Evolutionary conservation across 108 stramenopile genomes (phyloP), one percentile per base, ranked within the genome.

Genomic region (Aurantiochytrium sp.): DNA sequence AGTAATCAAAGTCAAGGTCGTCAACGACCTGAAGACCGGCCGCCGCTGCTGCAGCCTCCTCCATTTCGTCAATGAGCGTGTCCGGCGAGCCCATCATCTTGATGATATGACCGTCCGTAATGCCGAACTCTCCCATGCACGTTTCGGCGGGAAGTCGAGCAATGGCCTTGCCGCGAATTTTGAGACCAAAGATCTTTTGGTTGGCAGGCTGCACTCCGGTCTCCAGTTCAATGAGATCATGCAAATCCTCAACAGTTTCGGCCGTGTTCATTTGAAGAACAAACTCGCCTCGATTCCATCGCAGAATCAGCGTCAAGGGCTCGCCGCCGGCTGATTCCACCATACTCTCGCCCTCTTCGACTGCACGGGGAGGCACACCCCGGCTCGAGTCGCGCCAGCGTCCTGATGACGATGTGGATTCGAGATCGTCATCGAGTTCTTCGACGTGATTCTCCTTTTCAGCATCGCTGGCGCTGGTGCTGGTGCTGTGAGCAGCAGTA

Each of bases 1-100:
- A 96, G 88, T 96, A 96, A 89, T 96, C 96, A 35, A 96, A 93
- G 90, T 96, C 96, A 92, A 97, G 96, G 83, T 97, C 97, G 87
- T 97, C 96, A 60, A 97, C 88, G 47, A 97, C 95, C 25, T 29
- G 10, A 14, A 44, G 49, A 8, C 51, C 76, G 12, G 76, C 51
- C 16, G 76, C 76, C 16, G 49, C 51, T 23, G 51, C 45, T 0
- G 45, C 76, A 1, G 76, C 76, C 42, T 69, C 64, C 76, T 83
- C 76, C 49, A 83, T 53, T 53, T 83, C 76, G 45, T 83, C 76
- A 23, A 83, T 83, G 18, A 83, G 49, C 28, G 45, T 53, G 51
- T 83, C 76, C 10, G 51, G 49, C 8, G 49, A 53, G 1, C 76
- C 76, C 76, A 83, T 83, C 76, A 83, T 83, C 4, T 83, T 83